These are phyloP conservation scores for Jaenimonas drosophilae DNA, from an alignment of 208 protist genomes.

Conservation along the genomic window DNA sequence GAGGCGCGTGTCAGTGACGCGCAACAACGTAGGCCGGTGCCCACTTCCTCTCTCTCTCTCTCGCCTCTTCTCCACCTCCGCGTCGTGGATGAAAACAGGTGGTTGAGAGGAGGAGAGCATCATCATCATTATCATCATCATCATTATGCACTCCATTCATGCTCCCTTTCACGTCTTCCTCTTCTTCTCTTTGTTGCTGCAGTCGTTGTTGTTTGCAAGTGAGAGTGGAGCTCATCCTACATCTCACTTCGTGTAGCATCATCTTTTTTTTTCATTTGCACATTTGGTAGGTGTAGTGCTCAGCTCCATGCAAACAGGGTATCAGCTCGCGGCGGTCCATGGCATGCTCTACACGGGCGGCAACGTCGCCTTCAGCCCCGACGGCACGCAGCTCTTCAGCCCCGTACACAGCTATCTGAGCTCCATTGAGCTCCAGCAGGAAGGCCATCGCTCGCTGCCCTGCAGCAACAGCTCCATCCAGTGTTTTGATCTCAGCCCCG, in stretches of 20 bases:
- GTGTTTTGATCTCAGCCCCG: constrained; percentile 80
- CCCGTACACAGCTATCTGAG: constrained; percentile 87
- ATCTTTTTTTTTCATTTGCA: constrained; percentile 1
- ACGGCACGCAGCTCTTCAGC: constrained; percentile 73
- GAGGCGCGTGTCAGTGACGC: too few relatives aligned
- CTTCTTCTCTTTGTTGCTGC: constrained; percentile 3
- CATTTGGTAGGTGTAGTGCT: background rate
- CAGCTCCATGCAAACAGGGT: constrained; percentile 53
- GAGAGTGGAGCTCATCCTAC: background rate
- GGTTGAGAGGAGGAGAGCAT: background rate
- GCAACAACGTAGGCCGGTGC: too few relatives aligned
- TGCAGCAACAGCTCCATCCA: constrained; percentile 86
- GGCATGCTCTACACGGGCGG: constrained; percentile 90
- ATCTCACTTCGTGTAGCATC: background rate
- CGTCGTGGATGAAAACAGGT: too few relatives aligned
- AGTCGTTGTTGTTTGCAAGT: constrained; percentile 1
- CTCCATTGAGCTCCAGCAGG: constrained; percentile 63
- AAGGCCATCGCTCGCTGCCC: constrained; percentile 58
- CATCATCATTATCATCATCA: background rate
- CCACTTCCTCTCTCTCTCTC: too few relatives aligned
- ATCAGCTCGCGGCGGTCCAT: constrained; percentile 84
- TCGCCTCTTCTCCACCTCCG: too few relatives aligned
- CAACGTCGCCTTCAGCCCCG: constrained; percentile 79
- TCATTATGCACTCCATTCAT: background rate
- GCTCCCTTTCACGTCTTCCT: background rate